These are phyloP conservation scores for Cucurbita argyrosperma DNA, from an alignment of 306 rosid genomes.

Conservation along the genomic window DNA sequence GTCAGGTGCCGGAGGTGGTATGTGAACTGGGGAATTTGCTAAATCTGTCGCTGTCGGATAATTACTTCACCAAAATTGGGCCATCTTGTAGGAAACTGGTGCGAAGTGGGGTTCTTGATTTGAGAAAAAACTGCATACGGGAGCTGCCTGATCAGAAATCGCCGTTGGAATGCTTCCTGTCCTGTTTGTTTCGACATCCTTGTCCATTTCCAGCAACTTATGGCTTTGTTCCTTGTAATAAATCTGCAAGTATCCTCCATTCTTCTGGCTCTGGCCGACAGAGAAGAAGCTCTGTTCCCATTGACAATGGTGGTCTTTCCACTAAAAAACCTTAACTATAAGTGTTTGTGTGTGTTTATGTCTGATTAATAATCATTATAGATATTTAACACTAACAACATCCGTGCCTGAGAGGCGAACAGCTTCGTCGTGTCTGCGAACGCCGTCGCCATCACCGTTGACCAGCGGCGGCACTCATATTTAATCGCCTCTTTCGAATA, in stretches of 20 bases:
- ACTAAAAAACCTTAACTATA: neutral
- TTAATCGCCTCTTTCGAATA: too few relatives aligned
- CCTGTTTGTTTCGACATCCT: constrained; percentile 4
- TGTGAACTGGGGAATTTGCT: constrained; percentile 19
- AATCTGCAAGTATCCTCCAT: neutral
- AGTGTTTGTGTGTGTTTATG: neutral
- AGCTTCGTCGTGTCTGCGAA: constrained; percentile 21
- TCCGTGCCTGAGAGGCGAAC: constrained; percentile 14
- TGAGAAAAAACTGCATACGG: constrained; percentile 24
- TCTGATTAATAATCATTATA: neutral
- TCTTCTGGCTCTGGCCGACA: neutral
- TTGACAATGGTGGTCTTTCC: neutral
- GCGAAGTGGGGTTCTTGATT: constrained; percentile 22
- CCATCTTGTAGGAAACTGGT: constrained; percentile 20
- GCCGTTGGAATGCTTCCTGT: constrained; percentile 10
- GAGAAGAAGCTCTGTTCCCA: neutral
- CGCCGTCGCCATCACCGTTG: too few relatives aligned
- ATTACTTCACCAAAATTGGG: constrained; percentile 23
- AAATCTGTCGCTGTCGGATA: constrained; percentile 27
- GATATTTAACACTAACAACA: neutral
- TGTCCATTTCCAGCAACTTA: constrained; percentile 12
- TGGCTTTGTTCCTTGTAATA: constrained; percentile 20
- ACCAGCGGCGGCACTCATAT: too few relatives aligned
- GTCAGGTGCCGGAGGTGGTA: constrained; percentile 23
- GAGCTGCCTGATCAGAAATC: constrained; percentile 28